These are phyloP conservation scores for Aphanomyces astaci DNA, from an alignment of 352 stramenopile genomes.

Conservation along the genomic window DNA sequence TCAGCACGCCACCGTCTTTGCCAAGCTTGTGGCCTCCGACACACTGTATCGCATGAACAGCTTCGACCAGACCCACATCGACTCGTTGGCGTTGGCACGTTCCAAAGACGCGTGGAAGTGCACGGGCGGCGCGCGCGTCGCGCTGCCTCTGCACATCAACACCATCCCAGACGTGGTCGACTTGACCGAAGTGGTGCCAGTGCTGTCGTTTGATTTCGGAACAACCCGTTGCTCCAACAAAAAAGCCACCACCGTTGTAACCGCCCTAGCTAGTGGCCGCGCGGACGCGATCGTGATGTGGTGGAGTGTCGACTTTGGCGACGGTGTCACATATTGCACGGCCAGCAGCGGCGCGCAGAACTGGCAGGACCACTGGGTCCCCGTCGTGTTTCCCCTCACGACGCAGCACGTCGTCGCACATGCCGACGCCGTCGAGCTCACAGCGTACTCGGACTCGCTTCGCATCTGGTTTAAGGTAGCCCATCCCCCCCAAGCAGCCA, in stretches of 20 bases:
- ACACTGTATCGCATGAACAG: constrained; percentile 63
- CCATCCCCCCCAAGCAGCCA: constrained; percentile 2
- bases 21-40: constrained; percentile 58
- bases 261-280: constrained; percentile 30
- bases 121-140: constrained; percentile 44
- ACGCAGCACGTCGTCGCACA: constrained; percentile 25
- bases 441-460: constrained; percentile 59
- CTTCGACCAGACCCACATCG: constrained; percentile 31
- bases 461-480: constrained; percentile 74
- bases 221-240: constrained; percentile 29
- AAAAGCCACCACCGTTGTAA: constrained; percentile 31
- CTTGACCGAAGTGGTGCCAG: constrained; percentile 35
- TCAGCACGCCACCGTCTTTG: constrained; percentile 54
- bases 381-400: constrained; percentile 61
- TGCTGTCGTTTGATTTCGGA: constrained; percentile 66
- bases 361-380: constrained; percentile 81
- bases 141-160: constrained; percentile 55
- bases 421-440: constrained; percentile 34
- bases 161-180: constrained; percentile 30
- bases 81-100: constrained; percentile 37
- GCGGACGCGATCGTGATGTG: constrained; percentile 73
- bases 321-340: constrained; percentile 53
- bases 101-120: constrained; percentile 51
- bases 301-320: constrained; percentile 67
- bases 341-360: constrained; percentile 55